phyloP scores from a whole-genome alignment of 139 green algal species.

The Chara braunii region DNA sequence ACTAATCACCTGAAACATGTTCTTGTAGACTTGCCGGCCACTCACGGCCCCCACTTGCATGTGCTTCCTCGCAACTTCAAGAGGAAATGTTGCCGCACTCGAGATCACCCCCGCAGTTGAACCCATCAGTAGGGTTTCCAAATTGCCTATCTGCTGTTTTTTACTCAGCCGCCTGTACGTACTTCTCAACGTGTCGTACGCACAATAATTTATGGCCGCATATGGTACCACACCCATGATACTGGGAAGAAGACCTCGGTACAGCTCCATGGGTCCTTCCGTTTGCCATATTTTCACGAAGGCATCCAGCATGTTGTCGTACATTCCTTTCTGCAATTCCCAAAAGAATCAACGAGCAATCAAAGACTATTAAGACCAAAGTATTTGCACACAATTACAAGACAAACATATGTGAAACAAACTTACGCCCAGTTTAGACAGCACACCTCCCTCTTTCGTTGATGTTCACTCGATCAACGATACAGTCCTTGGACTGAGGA shows the following conservation, averaged over 20 bases:
- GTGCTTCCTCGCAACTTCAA: conserved; percentile 35
- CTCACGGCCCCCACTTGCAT: conserved; percentile 34
- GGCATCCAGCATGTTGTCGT: conserved; percentile 11
- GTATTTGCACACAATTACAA: no score
- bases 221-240: conserved; percentile 37
- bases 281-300: conserved; percentile 13
- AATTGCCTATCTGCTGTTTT: conserved; percentile 34
- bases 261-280: conserved; percentile 28
- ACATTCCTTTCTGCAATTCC: conserved; percentile 12
- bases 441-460: not conserved
- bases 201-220: conserved; percentile 27
- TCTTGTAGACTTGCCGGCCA: conserved; percentile 18
- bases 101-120: conserved; percentile 24
- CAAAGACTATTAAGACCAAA: no score
- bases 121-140: conserved; percentile 30
- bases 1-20: conserved; percentile 23
- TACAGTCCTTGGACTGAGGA: not conserved
- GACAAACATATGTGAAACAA: no score
- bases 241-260: conserved; percentile 20
- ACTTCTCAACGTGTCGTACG: conserved; percentile 25
- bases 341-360: not conserved
- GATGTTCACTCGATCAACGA: not conserved
- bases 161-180: conserved; percentile 22
- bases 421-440: no score
- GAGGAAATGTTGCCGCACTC: conserved; percentile 20